A percentile compares a stretch with the other conserved stretches of the same genome.
Evolutionary conservation across 257 asterid species (phyloP).

Genomic region (Nicotiana benthamiana): DNA sequence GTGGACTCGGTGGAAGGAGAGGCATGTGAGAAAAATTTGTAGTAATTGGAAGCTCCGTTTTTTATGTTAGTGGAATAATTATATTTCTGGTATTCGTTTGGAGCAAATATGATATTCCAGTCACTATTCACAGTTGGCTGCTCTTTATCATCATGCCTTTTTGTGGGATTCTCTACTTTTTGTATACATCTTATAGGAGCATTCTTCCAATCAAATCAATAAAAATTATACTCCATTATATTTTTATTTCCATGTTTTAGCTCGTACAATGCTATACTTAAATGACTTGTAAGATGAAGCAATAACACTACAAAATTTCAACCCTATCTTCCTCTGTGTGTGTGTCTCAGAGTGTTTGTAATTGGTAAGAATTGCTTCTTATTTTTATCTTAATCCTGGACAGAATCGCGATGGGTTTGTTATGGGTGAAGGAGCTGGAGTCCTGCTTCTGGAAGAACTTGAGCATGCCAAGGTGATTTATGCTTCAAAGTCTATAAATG

Average conservation of each 20-base stretch:
- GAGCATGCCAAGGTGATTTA: slow-evolving; percentile 82
- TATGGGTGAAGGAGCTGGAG: slow-evolving; percentile 99
- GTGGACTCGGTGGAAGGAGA: neutral
- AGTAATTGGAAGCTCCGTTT: neutral
- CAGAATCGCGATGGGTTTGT: slow-evolving; percentile 97
- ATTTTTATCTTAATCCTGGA: slow-evolving; percentile 11
- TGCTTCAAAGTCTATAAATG: neutral
- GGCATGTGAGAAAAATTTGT: neutral
- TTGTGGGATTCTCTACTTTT: neutral
- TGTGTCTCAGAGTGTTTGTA: neutral
- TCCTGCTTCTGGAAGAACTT: slow-evolving; percentile 85
- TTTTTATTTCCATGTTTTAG: neutral
- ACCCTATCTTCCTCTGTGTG: neutral
- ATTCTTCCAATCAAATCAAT: neutral
- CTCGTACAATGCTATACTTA: neutral
- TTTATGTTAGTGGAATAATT: neutral
- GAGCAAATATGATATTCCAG: neutral
- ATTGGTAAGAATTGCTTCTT: neutral
- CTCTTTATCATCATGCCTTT: neutral
- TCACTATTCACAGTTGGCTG: neutral
- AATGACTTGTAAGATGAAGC: neutral
- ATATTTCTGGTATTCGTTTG: neutral
- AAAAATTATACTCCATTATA: too few relatives aligned
- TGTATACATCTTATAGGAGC: neutral
- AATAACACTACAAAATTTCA: neutral